Evolutionary conservation across 371 early-diverging fungal species (phyloP), one percentile per base, ranked within the genome.

Genomic region (Mucor circinelloides): DNA sequence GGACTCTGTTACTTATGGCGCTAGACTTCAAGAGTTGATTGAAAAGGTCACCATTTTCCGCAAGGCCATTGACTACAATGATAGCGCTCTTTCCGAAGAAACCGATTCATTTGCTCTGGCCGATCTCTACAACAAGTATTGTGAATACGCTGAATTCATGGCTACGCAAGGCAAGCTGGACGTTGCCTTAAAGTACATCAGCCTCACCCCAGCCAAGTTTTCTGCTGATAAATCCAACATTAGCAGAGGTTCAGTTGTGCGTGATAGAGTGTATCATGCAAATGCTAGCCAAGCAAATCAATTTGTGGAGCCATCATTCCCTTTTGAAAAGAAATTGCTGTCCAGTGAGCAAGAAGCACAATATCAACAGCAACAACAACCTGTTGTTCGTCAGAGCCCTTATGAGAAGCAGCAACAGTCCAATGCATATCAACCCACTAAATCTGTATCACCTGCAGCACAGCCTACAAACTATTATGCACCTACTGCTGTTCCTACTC

Each of bases 1-100:
- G 77, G 80, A 21, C 13, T 59, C 32, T 60, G 30, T n/a, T 15
- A 68, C 23, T 6, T 56, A 10, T 31, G 54, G 10, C 42, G 69
- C 77, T 19, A 65, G 68, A 38, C 75, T 97, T 28, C 96, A 96
- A 62, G 77, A 82, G 42, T 76, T 97, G 27, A 86, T 97, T 36
- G 97, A 97, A 72, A 95, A 95, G 76, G 88, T 96, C 25, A 87
- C 94, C 6, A 89, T 97, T 5, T 95, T 95, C 86, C 85, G 94
- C 34, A 90, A 90, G 61, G 96, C 96, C 0, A 93, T 96, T 58
- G 88, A 90, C 38, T 97, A 90, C 76, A 72, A 76, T 61, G 79
- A 81, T 44, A 19, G 30, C 1, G 60, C 58, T 13, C 30, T 70
- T 13, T 86, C 87, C 12, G 12, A 76, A 13, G 68, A 66, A 27